A percentile compares a stretch with the other conserved stretches of the same genome.
phyloP scores from a whole-genome alignment of 768 basidiomycete genomes.

The Pulveroboletus sp. region DNA sequence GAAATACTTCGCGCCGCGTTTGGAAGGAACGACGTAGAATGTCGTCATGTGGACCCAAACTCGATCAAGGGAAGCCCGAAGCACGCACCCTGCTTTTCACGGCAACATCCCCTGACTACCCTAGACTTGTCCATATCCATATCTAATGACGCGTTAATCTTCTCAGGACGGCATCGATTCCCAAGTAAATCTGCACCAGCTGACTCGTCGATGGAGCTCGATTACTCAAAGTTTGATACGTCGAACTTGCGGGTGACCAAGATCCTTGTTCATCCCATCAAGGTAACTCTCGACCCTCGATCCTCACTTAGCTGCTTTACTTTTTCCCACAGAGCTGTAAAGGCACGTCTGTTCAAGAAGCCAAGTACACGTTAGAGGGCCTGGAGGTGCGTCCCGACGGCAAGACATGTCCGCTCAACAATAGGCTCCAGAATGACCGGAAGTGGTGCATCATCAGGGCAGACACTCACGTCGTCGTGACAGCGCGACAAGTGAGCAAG shows the following conservation, averaged over 20 bases:
- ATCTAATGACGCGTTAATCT: constrained; percentile 11
- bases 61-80: background rate
- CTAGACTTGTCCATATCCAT: background rate
- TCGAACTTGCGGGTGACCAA: constrained; percentile 45
- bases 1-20: background rate
- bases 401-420: background rate
- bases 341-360: constrained; percentile 56
- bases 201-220: background rate
- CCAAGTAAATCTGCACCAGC: background rate
- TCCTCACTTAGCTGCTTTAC: background rate
- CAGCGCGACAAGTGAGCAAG: constrained; percentile 62
- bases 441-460: constrained; percentile 62
- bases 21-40: background rate
- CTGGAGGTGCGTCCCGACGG: constrained; percentile 48
- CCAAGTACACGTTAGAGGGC: constrained; percentile 57
- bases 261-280: constrained; percentile 66
- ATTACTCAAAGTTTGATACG: constrained; percentile 26
- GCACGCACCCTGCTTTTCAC: background rate
- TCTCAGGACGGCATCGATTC: constrained; percentile 8
- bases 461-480: constrained; percentile 50
- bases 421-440: too few species aligned
- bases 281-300: constrained; percentile 32
- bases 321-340: constrained; percentile 58
- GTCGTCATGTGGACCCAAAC: background rate
- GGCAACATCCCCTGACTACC: background rate